These are phyloP conservation scores for Trichoderma oligosporum DNA, from an alignment of 2,329 filamentous ascomycete species.

Conservation along the genomic window DNA sequence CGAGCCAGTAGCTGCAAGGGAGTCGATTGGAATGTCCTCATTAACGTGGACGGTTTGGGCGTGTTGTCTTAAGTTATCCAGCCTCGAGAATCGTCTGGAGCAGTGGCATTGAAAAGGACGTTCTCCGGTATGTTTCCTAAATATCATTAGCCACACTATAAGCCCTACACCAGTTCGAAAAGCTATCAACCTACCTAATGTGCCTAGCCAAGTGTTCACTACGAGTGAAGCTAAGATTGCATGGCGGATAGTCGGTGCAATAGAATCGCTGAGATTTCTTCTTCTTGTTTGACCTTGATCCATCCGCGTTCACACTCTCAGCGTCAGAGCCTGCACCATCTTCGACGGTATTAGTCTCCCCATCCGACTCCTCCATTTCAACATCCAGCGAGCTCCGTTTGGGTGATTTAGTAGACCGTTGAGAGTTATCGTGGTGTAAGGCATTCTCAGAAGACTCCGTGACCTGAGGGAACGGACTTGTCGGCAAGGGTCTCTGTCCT, in stretches of 20 bases:
- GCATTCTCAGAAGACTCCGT: slow-evolving; percentile 44
- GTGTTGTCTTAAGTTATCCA: slow-evolving; percentile 94
- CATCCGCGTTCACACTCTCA: slow-evolving; percentile 60
- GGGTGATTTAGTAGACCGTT: slow-evolving; percentile 57
- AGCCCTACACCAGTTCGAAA: too few species aligned
- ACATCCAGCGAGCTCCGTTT: slow-evolving; percentile 60
- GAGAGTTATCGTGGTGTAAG: slow-evolving; percentile 48
- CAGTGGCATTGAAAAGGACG: slow-evolving; percentile 96
- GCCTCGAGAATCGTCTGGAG: slow-evolving; percentile 82
- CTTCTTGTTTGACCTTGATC: slow-evolving; percentile 77
- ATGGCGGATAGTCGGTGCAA: slow-evolving; percentile 91
- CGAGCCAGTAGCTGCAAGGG: slow-evolving; percentile 85
- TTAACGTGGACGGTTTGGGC: slow-evolving; percentile 97
- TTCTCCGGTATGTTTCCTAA: slow-evolving; percentile 93
- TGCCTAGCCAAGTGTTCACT: slow-evolving; percentile 94
- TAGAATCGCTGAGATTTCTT: slow-evolving; percentile 96
- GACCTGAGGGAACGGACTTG: slow-evolving; percentile 49
- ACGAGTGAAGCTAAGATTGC: slow-evolving; percentile 88
- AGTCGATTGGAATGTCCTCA: slow-evolving; percentile 92
- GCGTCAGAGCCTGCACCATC: slow-evolving; percentile 59
- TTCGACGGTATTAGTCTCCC: slow-evolving; percentile 49
- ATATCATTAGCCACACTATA: slow-evolving; percentile 16
- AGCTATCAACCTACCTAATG: slow-evolving; percentile 62
- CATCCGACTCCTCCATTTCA: slow-evolving; percentile 73
- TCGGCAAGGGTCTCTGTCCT: slow-evolving; percentile 52